Evolutionary conservation across 345 rosid genomes (phyloP), one percentile per base, ranked within the genome.

Genomic region (Abelmoschus esculentus): DNA sequence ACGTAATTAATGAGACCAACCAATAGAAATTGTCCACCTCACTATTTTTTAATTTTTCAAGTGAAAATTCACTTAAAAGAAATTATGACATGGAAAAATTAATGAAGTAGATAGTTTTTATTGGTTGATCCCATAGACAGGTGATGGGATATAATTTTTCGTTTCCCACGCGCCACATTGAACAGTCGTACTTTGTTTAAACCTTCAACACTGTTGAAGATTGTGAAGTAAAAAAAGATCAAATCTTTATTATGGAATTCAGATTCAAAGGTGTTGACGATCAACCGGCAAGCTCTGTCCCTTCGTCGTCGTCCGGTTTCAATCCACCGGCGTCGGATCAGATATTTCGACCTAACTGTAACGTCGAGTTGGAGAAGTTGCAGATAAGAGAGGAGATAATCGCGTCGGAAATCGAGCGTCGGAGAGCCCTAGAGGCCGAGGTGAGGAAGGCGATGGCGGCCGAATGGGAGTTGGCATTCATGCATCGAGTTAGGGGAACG

Each of bases 391-490:
- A 74, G 32, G 85, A 80, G 75, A 80, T 85, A 66, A 4, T 38
- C n/a, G 49, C 49, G 22, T 34, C 22, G 44, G 65, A 61, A 32
- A n/a, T 34, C 13, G 46, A 50, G 9, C 70, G 80, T 6, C 77
- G 82, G 47, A 71, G 76, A 60, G 70, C 63, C 38, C 79, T 85
- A 13, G 77, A 82, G 54, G 85, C 76, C 0, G 86, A 85, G 72
- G 83, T 83, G 28, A 66, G 76, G 69, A 72, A 77, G 9, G 89
- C 85, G 81, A 72, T 87, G 77, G 71, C 78, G 50, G 62, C 75
- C 10, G 86, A 85, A 68, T 76, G 78, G 77, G 83, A 79, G 55
- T 72, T 78, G 78, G 79, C 77, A 9, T 11, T 53, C 54, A 38
- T 57, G 67, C 72, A 56, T 28, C 34, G 67, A 17, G 52, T 68